Evolutionary conservation across 2,329 filamentous ascomycete species (phyloP).

Genomic region (Sclerotinia glacialis): DNA sequence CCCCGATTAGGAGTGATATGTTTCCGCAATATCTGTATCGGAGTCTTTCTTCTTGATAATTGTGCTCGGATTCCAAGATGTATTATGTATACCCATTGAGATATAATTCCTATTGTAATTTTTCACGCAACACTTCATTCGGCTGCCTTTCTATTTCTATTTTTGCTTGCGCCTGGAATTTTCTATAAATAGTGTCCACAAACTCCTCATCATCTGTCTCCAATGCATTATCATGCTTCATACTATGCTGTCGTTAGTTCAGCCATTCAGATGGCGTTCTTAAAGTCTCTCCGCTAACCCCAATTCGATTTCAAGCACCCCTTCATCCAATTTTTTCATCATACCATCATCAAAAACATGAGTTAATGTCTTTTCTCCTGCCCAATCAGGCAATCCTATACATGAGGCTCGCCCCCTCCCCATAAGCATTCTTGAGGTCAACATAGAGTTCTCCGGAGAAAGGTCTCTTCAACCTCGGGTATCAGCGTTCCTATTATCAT

Average conservation of each 20-base stretch:
- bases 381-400: conserved; percentile 1
- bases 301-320: neutral
- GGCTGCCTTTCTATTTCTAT: neutral
- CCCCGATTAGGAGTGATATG: fast-evolving
- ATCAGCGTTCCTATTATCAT: neutral
- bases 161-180: neutral
- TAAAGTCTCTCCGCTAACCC: neutral
- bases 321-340: neutral
- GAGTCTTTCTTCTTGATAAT: fast-evolving
- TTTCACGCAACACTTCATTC: no score
- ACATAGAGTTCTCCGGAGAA: neutral
- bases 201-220: neutral
- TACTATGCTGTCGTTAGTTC: no score
- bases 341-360: neutral
- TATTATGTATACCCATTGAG: neutral
- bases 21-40: fast-evolving
- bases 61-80: no score
- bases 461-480: neutral
- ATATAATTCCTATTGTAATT: no score
- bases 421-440: neutral
- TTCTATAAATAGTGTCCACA: neutral
- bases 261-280: no score
- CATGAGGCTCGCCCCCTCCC: neutral
- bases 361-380: neutral
- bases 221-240: neutral